A percentile compares a stretch with the other conserved stretches of the same genome.
Evolutionary conservation across 768 basidiomycete genomes (phyloP).

Genomic region (Lactarius evosmus): DNA sequence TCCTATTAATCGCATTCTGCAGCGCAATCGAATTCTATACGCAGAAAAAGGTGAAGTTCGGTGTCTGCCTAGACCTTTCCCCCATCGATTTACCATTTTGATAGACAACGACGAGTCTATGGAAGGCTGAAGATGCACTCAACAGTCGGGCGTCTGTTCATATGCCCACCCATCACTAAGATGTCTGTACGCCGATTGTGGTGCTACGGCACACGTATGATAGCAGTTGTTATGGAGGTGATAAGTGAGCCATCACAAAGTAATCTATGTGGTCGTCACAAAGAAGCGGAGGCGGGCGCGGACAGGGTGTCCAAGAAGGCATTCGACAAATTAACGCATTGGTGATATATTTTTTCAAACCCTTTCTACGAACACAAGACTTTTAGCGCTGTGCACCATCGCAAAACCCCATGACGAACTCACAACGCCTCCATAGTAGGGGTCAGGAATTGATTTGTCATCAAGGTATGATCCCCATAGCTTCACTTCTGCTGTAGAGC

Average conservation of each 20-base stretch:
- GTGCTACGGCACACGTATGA: not conserved
- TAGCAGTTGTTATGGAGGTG: not conserved
- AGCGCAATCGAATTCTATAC: constrained; percentile 96
- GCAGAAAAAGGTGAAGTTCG: constrained; percentile 71
- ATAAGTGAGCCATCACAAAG: not conserved
- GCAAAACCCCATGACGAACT: constrained; percentile 30
- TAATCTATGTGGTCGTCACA: not conserved
- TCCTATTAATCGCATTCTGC: constrained; percentile 14
- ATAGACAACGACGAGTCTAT: constrained; percentile 88
- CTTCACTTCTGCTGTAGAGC: constrained; percentile 59
- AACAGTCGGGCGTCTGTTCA: constrained; percentile 76
- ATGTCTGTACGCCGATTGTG: not conserved
- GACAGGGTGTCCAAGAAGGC: constrained; percentile 73
- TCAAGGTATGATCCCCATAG: constrained; percentile 84
- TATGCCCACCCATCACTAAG: constrained; percentile 78
- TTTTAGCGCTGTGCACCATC: not conserved
- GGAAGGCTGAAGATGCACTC: constrained; percentile 84
- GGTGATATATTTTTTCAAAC: constrained; percentile 76
- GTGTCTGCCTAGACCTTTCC: not conserved
- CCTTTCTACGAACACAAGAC: constrained; percentile 47
- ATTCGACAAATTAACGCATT: constrained; percentile 68
- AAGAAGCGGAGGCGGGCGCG: constrained; percentile 30
- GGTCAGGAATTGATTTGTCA: constrained; percentile 70
- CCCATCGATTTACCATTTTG: constrained; percentile 6
- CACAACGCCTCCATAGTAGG: constrained; percentile 75